Base-by-base conservation (phyloP, 176 grass and related monocot species). In the Areca catechu region DNA sequence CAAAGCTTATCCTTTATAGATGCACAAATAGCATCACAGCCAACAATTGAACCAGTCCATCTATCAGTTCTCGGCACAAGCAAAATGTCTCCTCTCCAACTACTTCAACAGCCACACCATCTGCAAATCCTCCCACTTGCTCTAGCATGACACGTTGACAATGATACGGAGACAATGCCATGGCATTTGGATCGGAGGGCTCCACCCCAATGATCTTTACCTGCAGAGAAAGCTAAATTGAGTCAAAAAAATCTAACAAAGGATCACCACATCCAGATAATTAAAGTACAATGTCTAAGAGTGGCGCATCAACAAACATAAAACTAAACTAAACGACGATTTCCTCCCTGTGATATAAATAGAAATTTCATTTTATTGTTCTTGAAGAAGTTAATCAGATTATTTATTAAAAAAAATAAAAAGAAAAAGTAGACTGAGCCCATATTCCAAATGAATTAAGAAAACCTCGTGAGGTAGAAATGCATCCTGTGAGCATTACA, bases 191-290 rank as follows among this genome's bases (percentile, higher is more conserved):
- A 83, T 98, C 94, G 62, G 78, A 88, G 12, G 94, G 94, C 56
- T 98, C 94, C 52, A 98, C 94, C 54, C 94, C 94, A 58, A 98
- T 92, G 74, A 98, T 78, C 76, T 98, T 98, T 65, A 98, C 82
- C 88, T 93, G 87, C 60, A 75, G 20, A 53, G 63, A 72, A 23
- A 22, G 24, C 20, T 49, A 29, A 20, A 69, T 23, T 10, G 22
- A 72, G 20, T 67, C 18, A 37, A 37, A 43, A 34, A 43, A 43
- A 43, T 43, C 34, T 43, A 43, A 43, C 34, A 9, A 12, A 43
- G 9, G 9, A 12, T 43, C 34, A 43, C 34, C 9, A 43, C 9
- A 43, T 43, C 34, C 34, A 43, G 34, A 43, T 43, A n/a, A n/a
- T n/a, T n/a, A 14, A 43, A 43, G 1, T 43, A 12, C 7, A 43